Base-by-base conservation (phyloP, 2,329 filamentous ascomycete species). In the Geoglossum cookeanum region DNA sequence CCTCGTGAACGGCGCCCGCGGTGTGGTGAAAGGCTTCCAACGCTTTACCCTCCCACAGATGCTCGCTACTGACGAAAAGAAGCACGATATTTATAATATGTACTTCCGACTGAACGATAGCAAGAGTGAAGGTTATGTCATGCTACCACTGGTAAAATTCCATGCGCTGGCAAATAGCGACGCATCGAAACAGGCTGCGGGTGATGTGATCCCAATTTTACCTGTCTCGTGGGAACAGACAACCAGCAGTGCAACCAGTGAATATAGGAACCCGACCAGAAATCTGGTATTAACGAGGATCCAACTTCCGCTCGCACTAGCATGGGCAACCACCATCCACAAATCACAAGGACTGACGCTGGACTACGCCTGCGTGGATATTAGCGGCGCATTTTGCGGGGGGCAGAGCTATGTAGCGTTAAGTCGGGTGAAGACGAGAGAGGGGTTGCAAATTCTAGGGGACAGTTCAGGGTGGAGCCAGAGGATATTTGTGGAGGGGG, bases 391-490 rank as follows among this genome's bases (percentile, higher is more conserved):
- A 0, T 84, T 82, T 61, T 76, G 77, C 58, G 69, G 73, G 32
- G 78, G 79, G 0, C 79, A 83, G 66, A 74, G 75, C 0, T 84
- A 84, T 58, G 81, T 84, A 6, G 79, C 78, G n/a, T 69, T 83
- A 15, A 79, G 76, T 22, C 68, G 79, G 60, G 78, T 76, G n/a
- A 71, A 70, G 15, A 72, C 70, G 8, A 68, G 81, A 1, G 63
- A 70, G 1, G 78, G 78, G 0, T 65, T 82, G 55, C 69, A 70
- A 17, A 71, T 74, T 0, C 33, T 37, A 11, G 33, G 33, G 33
- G 33, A 37, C 11, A 37, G 33, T 37, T 37, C 33, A 11, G 33
- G 11, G 33, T 37, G 33, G 33, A 11, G 33, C 7, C 33, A 37
- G 33, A 37, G 33, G 33, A 37, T 37, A 6, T 37, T 37, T 3